phyloP scores from a whole-genome alignment of 2,329 filamentous ascomycete species.

The Trichoderma aggressivum region DNA sequence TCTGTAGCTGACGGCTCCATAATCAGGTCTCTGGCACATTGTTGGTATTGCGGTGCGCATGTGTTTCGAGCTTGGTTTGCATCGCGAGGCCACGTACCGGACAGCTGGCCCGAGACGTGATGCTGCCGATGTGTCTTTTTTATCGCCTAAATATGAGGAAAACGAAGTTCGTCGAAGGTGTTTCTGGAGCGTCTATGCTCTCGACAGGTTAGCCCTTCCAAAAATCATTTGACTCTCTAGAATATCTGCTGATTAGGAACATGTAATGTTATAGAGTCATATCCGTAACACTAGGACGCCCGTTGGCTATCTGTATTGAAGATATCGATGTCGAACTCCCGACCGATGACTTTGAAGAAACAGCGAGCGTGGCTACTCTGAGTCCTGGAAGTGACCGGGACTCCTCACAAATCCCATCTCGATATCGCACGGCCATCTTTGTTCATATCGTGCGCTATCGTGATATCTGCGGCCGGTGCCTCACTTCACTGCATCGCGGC shows the following conservation, averaged over 20 bases:
- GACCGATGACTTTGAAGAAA: conserved; percentile 22
- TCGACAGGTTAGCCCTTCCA: conserved; percentile 30
- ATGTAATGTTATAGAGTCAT: background rate
- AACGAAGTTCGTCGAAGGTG: conserved; percentile 37
- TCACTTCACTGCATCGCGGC: conserved; percentile 34
- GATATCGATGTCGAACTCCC: conserved; percentile 40
- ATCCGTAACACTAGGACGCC: conserved; percentile 23
- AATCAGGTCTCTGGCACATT: conserved; percentile 42
- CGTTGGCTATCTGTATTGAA: conserved; percentile 39
- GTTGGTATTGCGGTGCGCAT: conserved; percentile 41
- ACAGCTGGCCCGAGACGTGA: conserved; percentile 10
- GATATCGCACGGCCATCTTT: conserved; percentile 34
- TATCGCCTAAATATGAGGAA: conserved; percentile 22
- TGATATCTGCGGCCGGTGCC: conserved; percentile 38
- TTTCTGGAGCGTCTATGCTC: conserved; percentile 42
- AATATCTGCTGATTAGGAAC: background rate
- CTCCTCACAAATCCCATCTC: conserved; percentile 23
- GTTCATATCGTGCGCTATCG: conserved; percentile 40
- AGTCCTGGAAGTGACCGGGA: conserved; percentile 11
- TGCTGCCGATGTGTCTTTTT: background rate
- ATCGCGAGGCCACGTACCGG: conserved; percentile 37
- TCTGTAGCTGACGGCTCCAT: conserved; percentile 28
- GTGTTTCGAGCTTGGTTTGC: conserved; percentile 40
- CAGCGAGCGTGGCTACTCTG: conserved; percentile 19
- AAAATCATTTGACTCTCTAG: background rate